Percentiles rank a stretch among this genome's conserved stretches.
Conservation (phyloP, 1,284 basidiomycete species). For the Microstroma glucosiphilum region DNA sequence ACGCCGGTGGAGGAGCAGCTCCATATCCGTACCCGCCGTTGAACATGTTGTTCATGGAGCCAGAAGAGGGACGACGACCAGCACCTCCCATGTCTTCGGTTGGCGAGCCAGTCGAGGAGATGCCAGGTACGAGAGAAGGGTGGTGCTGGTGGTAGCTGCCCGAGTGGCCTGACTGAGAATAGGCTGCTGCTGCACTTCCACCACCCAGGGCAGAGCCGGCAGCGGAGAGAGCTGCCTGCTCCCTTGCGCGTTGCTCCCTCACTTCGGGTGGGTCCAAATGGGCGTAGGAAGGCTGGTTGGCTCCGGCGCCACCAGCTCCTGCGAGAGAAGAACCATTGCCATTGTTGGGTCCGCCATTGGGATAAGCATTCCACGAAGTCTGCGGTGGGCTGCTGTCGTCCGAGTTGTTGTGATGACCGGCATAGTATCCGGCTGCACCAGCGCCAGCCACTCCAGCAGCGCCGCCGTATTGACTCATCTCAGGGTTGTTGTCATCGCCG, state of each 20-base stretch:
- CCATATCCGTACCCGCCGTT: background rate
- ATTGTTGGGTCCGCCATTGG: constrained; percentile 2
- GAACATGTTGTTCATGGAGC: too few relatives aligned
- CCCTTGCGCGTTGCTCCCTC: constrained; percentile 28
- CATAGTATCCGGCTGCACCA: constrained; percentile 11
- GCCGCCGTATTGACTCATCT: constrained; percentile 14
- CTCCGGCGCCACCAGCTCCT: background rate
- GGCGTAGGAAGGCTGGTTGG: constrained; percentile 26
- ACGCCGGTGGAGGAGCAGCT: background rate
- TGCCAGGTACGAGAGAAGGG: background rate
- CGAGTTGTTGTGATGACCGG: constrained; percentile 7
- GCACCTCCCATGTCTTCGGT: background rate
- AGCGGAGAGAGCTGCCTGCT: constrained; percentile 27
- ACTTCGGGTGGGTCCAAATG: constrained; percentile 44
- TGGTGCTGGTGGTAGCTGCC: background rate
- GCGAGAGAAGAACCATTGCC: background rate
- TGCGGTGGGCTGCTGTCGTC: constrained; percentile 12
- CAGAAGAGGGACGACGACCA: background rate
- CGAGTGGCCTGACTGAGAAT: background rate
- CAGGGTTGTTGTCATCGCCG: constrained; percentile 15
- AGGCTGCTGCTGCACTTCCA: background rate
- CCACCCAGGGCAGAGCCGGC: constrained; percentile 2
- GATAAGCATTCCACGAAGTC: background rate
- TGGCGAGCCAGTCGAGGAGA: background rate
- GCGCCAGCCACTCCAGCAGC: constrained; percentile 11